Evolutionary conservation across 345 rosid genomes (phyloP), one percentile per base, ranked within the genome.

Genomic region (Eucalyptus cloeziana): DNA sequence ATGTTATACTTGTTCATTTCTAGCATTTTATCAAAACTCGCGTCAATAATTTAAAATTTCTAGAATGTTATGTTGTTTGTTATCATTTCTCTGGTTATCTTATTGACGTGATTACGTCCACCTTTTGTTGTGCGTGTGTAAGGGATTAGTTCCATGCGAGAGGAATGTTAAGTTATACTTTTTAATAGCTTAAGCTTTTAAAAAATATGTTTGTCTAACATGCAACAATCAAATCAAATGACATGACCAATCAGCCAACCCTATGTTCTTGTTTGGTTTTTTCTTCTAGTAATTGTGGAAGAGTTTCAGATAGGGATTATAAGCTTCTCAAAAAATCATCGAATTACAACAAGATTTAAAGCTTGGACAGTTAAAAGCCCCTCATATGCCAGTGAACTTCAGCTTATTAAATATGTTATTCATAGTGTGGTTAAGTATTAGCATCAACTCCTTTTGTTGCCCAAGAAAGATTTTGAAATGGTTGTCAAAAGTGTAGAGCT

Each of bases 121-220:
- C 21, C 1, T 67, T 67, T 6, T 31, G 6, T 52, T 19, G 58
- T 52, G 24, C 4, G 3, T 58, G 1, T 7, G 56, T 3, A 52
- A 58, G 14, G 64, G 64, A 10, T 58, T 0, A 0, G 14, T 58
- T 58, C 64, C 0, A 58, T 1, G 2, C n/a, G 10, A 58, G n/a
- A n/a, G 14, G 14, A 25, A 2, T 10, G 14, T 25, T 58, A 4
- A 5, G 64, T 58, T 58, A 5, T 58, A 10, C 24, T 58, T 58
- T 0, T n/a, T 58, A 58, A 10, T 2, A 58, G 3, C 2, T 58
- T 58, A 58, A 58, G 6, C 64, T 25, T 58, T 25, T 4, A 1
- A 58, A 58, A 58, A 0, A 25, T 25, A n/a, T 2, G 10, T 25
- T 25, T 58, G 0, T 25, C 13, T 25, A 5, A 25, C 64, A 4